A percentile compares a stretch with the other conserved stretches of the same genome.
These are phyloP conservation scores for Zanthoxylum bungeanum DNA, from an alignment of 345 rosid genomes.

Conservation along the genomic window DNA sequence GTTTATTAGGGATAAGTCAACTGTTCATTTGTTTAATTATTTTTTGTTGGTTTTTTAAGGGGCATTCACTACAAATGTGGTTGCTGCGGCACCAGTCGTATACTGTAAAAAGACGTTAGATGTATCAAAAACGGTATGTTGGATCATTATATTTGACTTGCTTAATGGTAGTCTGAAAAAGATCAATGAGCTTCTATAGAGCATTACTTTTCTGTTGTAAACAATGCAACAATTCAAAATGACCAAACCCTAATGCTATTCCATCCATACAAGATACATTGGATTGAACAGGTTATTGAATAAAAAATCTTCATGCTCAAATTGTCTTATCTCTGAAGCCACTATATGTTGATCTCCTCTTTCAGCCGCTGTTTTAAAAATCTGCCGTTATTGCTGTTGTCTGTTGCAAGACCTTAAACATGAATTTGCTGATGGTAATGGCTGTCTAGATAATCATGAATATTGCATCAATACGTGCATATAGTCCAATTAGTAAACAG, in stretches of 20 bases:
- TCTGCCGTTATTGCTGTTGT: background rate
- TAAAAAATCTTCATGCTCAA: background rate
- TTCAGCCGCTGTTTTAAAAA: background rate
- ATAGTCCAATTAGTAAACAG: no score
- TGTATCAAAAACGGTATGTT: constrained; percentile 47
- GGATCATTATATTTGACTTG: background rate
- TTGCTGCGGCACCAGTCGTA: constrained; percentile 93
- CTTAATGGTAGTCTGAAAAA: background rate
- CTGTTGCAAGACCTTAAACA: no score
- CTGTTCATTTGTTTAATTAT: background rate
- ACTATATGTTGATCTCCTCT: background rate
- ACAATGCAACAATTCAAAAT: background rate
- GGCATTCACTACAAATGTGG: constrained; percentile 74
- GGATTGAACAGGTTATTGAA: no score
- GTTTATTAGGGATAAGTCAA: background rate
- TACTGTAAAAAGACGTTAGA: constrained; percentile 69
- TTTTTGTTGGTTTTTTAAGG: constrained; percentile 38
- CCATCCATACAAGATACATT: no score
- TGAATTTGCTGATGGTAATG: no score
- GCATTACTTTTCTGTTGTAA: background rate
- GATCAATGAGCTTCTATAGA: background rate
- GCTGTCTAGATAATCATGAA: background rate
- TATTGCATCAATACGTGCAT: no score
- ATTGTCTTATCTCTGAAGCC: background rate
- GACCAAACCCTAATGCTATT: background rate